These are phyloP conservation scores for Pouteria glomerata DNA, from an alignment of 148 eudicot genomes.

Conservation along the genomic window DNA sequence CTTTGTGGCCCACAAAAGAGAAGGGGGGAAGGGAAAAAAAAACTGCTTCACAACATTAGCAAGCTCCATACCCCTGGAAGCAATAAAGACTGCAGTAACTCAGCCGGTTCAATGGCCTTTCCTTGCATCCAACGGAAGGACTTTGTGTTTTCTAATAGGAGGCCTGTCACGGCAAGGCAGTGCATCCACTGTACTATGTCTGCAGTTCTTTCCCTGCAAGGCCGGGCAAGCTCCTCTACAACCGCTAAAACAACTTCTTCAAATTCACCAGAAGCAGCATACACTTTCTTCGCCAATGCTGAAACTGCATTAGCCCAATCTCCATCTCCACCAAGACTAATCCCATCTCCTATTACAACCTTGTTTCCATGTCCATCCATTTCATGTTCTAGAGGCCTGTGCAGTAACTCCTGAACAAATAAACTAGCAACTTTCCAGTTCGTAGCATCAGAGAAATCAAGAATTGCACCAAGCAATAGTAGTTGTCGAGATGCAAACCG, in stretches of 20 bases:
- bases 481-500: constrained; percentile 81
- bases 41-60: neutral
- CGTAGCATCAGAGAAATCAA: constrained; percentile 85
- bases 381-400: constrained; percentile 61
- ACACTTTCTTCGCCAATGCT: constrained; percentile 62
- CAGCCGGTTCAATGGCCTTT: constrained; percentile 72
- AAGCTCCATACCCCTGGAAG: constrained; percentile 75
- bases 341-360: constrained; percentile 86
- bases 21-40: neutral
- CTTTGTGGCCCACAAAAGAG: neutral
- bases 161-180: constrained; percentile 77
- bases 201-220: constrained; percentile 96
- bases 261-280: constrained; percentile 85
- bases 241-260: constrained; percentile 72
- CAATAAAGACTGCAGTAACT: constrained; percentile 69
- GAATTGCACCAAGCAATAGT: constrained; percentile 76
- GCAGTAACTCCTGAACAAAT: constrained; percentile 60
- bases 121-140: constrained; percentile 65
- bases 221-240: constrained; percentile 73
- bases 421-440: constrained; percentile 70
- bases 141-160: constrained; percentile 66
- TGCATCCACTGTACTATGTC: constrained; percentile 89
- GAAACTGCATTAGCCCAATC: constrained; percentile 89
- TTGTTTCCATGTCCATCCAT: constrained; percentile 50
- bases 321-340: constrained; percentile 79